These are phyloP conservation scores for Penicillium roqueforti DNA, from an alignment of 495 filamentous ascomycete genomes.

Conservation along the genomic window DNA sequence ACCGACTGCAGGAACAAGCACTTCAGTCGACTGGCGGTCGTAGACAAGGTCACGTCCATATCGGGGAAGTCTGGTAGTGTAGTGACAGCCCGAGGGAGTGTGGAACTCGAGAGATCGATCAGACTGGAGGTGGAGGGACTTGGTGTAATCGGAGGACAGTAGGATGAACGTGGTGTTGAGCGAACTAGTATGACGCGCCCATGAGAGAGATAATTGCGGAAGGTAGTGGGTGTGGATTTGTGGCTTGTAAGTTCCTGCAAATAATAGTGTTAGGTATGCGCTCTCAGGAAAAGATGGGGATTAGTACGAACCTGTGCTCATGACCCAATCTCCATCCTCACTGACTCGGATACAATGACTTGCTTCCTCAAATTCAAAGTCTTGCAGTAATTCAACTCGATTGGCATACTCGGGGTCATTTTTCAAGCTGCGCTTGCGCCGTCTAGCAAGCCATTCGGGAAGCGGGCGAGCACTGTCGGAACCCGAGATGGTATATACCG, in stretches of 20 bases:
- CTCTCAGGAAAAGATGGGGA: not conserved
- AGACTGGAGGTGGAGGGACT: conserved; percentile 87
- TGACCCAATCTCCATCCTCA: conserved; percentile 97
- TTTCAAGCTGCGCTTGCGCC: conserved; percentile 89
- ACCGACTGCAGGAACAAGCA: conserved; percentile 81
- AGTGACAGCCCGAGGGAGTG: conserved; percentile 82
- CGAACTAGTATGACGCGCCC: conserved; percentile 83
- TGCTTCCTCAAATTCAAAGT: conserved; percentile 99
- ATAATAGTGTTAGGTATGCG: conserved; percentile 14
- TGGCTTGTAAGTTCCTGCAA: conserved; percentile 78
- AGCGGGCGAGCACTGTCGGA: conserved; percentile 84
- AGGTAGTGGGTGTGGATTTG: conserved; percentile 96
- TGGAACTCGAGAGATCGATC: conserved; percentile 94
- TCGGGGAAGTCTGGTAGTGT: conserved; percentile 79
- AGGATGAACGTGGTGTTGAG: conserved; percentile 93
- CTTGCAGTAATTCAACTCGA: conserved; percentile 90
- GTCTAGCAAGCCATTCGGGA: conserved; percentile 90
- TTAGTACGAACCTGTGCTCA: conserved; percentile 75
- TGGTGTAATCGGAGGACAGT: conserved; percentile 90
- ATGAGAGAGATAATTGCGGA: conserved; percentile 88
- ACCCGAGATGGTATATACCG: conserved; percentile 94
- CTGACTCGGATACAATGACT: conserved; percentile 85
- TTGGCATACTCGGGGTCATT: conserved; percentile 89
- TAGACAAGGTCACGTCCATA: conserved; percentile 90
- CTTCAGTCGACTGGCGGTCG: conserved; percentile 80